Conservation (phyloP, 805 yeast genomes). For the Blastobotrys parvus region DNA sequence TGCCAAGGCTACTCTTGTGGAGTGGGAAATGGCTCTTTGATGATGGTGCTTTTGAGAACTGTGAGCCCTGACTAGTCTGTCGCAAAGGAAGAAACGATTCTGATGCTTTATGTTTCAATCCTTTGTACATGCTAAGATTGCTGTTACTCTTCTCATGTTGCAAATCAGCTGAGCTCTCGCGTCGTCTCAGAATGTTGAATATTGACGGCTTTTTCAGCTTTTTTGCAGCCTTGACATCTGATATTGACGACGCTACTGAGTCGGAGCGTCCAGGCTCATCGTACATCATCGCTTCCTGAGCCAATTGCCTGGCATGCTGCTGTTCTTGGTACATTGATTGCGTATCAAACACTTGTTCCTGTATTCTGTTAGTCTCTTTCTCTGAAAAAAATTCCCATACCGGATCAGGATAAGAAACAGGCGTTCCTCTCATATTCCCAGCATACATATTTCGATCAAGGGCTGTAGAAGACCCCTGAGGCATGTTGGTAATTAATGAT, state of each 20-base stretch:
- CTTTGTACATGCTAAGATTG: not conserved
- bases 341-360: conserved; percentile 17
- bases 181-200: conserved; percentile 14
- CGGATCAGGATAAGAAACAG: conserved; percentile 9
- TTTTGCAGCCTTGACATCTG: conserved; percentile 1
- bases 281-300: not conserved
- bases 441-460: not conserved
- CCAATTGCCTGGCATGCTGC: not conserved
- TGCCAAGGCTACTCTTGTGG: not conserved
- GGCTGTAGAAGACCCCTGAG: not conserved
- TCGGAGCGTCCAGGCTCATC: conserved; percentile 10
- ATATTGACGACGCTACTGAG: conserved; percentile 13
- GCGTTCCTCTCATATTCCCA: not conserved
- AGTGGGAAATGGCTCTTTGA: not conserved
- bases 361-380: not conserved
- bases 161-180: conserved; percentile 15
- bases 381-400: not conserved
- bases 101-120: conserved; percentile 6
- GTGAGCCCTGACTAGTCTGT: not conserved
- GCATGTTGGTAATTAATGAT: conserved; percentile 6
- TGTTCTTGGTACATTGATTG: conserved; percentile 10
- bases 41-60: not conserved
- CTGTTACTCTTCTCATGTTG: not conserved
- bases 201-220: conserved; percentile 11
- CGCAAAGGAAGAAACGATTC: conserved; percentile 7